Percentiles rank a stretch among this genome's conserved stretches.
Conservation (phyloP, 148 eudicot genomes). For the Nepenthes gracilis region DNA sequence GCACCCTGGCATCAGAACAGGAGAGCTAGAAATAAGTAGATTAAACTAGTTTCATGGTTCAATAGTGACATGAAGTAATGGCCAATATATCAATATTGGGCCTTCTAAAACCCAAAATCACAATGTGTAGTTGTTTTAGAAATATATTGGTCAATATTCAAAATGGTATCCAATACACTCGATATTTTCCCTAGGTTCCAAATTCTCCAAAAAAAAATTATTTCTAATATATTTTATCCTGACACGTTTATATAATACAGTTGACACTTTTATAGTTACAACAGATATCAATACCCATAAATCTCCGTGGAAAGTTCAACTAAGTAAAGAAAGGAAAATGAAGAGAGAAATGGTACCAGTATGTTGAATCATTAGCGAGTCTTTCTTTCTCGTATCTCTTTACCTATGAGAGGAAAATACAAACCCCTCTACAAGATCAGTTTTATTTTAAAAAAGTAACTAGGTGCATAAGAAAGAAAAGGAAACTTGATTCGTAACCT, state of each 20-base stretch:
- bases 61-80: no score
- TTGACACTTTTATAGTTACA: no score
- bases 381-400: slow-evolving; percentile 70
- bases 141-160: no score
- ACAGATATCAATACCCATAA: no score
- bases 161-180: no score
- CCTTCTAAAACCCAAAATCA: no score
- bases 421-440: not conserved
- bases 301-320: not conserved
- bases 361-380: slow-evolving; percentile 75
- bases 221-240: no score
- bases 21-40: not conserved
- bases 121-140: no score
- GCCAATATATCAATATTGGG: no score
- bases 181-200: no score
- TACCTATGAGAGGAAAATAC: slow-evolving; percentile 31
- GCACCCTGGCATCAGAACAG: slow-evolving; percentile 50
- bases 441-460: not conserved
- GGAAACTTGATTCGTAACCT: slow-evolving; percentile 29
- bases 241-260: no score
- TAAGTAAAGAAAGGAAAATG: not conserved
- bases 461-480: not conserved
- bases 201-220: no score
- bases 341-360: slow-evolving; percentile 45
- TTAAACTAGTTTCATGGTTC: not conserved